Base-by-base conservation (phyloP, 495 filamentous ascomycete genomes). In the Bacidia gigantensis region DNA sequence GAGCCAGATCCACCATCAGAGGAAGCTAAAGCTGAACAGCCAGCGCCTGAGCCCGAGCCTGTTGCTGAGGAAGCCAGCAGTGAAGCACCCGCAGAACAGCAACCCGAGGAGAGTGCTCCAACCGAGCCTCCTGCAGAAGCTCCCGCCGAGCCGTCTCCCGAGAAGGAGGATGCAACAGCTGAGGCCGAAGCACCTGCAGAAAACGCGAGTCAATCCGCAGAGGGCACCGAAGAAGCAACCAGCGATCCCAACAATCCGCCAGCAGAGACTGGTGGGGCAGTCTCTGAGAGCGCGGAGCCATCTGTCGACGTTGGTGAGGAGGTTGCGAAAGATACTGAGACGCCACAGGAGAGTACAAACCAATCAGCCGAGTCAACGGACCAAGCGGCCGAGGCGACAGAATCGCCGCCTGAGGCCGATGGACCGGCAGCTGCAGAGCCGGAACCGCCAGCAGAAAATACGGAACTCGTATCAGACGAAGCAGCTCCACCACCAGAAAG, bases 401-500 rank as follows among this genome's bases (percentile, higher is more conserved):
- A 51, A 11, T 7, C 40, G 12, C 17, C 53, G 22, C 9, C 53
- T 53, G 53, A 35, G 29, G 14, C 29, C 29, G 14, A 14, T 35
- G 29, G 26, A n/a, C 48, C 21, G 43, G 32, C 18, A 51, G 21
- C 26, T 51, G 26, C 11, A 18, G 43, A 50, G 46, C 2, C 7
- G 10, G 18, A 29, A 10, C 20, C 44, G 45, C 2, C 32, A 52
- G 21, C n/a, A n/a, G 51, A 25, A 9, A 22, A 23, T 18, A 5
- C 3, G 14, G 24, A 46, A 11, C 18, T n/a, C 3, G 24, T 44
- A 18, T 12, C 52, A 2, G 35, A 38, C n/a, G 26, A 54, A 41
- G 52, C 50, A 32, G 29, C 45, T 50, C 2, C 44, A 49, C 29
- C 45, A 39, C 23, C 44, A 26, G 45, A 11, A 21, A 18, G 17